Base-by-base conservation (phyloP, 208 protist genomes). In the Crithidia brevicula region DNA sequence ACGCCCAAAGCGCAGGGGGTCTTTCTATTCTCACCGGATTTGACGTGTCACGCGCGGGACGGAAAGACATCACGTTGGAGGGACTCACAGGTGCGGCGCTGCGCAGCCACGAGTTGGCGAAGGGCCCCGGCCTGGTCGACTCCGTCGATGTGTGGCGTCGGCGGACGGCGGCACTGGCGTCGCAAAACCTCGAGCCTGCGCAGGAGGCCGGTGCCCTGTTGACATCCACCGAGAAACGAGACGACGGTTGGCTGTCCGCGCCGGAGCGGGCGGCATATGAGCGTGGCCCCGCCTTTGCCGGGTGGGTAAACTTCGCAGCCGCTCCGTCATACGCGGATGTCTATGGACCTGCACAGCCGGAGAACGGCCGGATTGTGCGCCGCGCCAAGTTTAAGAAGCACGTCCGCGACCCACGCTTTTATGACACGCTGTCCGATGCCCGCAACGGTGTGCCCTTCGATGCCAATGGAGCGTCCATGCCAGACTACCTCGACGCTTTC, bases 321-420 rank as follows among this genome's bases (percentile, higher is more conserved):
- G 45, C 45, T 16, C 31, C 50, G n/a, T 66, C 66, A 36, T 91
- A 77, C 67, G 85, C 86, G 0, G 88, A 96, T 65, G 52, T 57
- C 18, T 92, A 93, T 58, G 91, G 91, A 0, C 13, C 57, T 3
- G 27, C 74, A 13, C 81, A 88, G 34, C 91, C 91, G 0, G 56
- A 81, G 11, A 83, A 93, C 63, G 88, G 88, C 15, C 74, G 82
- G 27, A 50, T 77, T 4, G 75, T 96, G 13, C 49, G 68, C 2
- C 77, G 83, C 42, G 31, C 58, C n/a, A 83, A 87, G 51, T 91
- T 92, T 59, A 86, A 81, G 40, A 74, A 83, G 25, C 15, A 74
- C n/a, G 82, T 91, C 27, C 81, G 85, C 10, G 91, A 96, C 53
- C 87, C 85, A 0, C 76, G 84, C 25, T 96, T 96, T 51, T 93